Evolutionary conservation across 192 early-diverging fungal genomes (phyloP).

Genomic region (Diversispora epigaea): DNA sequence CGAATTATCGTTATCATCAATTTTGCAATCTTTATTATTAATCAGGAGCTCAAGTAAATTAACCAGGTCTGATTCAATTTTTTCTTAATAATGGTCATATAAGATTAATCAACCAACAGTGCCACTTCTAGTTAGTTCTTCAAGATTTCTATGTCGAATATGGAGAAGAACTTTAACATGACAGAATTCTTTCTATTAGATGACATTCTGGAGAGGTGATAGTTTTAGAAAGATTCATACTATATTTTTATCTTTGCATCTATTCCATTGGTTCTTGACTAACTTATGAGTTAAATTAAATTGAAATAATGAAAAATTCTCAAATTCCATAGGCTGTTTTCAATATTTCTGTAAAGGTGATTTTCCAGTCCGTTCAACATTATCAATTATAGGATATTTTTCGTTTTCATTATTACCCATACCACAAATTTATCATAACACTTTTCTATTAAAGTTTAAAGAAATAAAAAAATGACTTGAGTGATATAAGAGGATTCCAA

Average conservation of each 20-base stretch:
- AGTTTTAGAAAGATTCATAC: too few species aligned
- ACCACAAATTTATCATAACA: background rate
- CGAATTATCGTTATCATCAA: background rate
- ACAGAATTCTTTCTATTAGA: too few species aligned
- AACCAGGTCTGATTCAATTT: background rate
- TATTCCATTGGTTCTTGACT: too few species aligned
- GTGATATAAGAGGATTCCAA: background rate
- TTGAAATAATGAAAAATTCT: too few species aligned
- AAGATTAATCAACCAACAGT: background rate
- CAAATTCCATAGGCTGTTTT: too few species aligned
- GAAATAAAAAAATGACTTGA: background rate
- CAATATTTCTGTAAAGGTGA: too few species aligned
- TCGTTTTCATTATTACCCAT: background rate
- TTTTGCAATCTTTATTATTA: conserved; percentile 1
- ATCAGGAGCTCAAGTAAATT: background rate
- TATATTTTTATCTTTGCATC: too few species aligned
- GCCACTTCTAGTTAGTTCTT: background rate
- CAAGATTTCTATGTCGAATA: background rate
- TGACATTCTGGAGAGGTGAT: too few species aligned
- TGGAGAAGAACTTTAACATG: too few species aligned
- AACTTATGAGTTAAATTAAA: too few species aligned
- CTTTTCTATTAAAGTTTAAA: conserved; percentile 6
- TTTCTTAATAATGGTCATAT: background rate
- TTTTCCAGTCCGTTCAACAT: too few species aligned
- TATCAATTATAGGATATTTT: background rate